Conservation (phyloP, 148 eudicot species). For the Agrostemma githago region DNA sequence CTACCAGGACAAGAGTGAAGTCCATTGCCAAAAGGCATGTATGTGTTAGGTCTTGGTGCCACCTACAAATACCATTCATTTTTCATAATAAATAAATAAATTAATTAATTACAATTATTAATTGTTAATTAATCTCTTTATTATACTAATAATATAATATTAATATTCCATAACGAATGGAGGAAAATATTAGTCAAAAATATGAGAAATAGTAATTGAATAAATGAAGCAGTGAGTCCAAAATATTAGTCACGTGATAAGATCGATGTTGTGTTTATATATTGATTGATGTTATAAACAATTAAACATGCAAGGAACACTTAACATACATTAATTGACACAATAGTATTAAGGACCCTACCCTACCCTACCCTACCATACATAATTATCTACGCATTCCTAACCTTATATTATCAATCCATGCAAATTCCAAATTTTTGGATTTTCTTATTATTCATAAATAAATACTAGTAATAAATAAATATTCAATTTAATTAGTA, state of each 20-base stretch:
- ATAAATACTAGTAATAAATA: too few relatives aligned
- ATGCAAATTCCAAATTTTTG: constrained; percentile 18
- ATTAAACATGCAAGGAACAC: constrained; percentile 7
- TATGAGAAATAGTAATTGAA: not conserved
- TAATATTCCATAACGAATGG: not conserved
- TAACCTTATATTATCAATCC: constrained; percentile 34
- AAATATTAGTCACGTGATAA: constrained; percentile 39
- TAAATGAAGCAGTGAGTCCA: constrained; percentile 4
- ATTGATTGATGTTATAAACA: constrained; percentile 14
- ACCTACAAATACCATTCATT: constrained; percentile 39
- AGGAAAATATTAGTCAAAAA: not conserved
- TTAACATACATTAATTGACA: constrained; percentile 22
- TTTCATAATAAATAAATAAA: constrained; percentile 1
- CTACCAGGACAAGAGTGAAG: constrained; percentile 88
- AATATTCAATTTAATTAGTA: too few relatives aligned
- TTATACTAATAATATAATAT: not conserved
- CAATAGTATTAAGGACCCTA: constrained; percentile 1
- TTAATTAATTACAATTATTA: too few relatives aligned
- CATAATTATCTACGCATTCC: constrained; percentile 29
- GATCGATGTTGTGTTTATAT: constrained; percentile 15
- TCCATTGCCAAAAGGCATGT: constrained; percentile 87
- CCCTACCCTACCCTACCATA: constrained; percentile 20
- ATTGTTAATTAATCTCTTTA: not conserved
- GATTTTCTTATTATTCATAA: not conserved
- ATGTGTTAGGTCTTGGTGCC: constrained; percentile 62